phyloP scores from a whole-genome alignment of 2,329 filamentous ascomycete species.

The Zymoseptoria tritici region DNA sequence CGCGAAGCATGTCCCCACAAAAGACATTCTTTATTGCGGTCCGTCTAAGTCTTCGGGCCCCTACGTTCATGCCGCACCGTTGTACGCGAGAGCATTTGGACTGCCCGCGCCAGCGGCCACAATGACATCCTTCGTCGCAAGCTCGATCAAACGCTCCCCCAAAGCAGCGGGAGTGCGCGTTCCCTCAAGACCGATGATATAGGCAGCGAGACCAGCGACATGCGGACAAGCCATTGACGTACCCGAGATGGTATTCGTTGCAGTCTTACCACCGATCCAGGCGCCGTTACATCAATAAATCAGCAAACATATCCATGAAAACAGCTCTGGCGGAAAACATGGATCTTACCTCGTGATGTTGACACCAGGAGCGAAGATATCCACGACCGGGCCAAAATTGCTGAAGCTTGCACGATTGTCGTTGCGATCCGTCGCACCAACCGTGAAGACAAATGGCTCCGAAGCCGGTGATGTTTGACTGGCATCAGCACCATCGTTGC shows the following conservation, averaged over 20 bases:
- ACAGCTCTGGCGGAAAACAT: no score
- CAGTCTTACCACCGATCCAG: conserved; percentile 40
- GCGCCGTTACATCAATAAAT: conserved; percentile 15
- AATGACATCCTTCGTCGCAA: conserved; percentile 11
- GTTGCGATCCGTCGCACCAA: conserved; percentile 30
- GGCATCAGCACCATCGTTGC: conserved; percentile 29
- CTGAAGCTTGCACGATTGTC: conserved; percentile 33
- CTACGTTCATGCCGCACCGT: background rate
- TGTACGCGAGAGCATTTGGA: conserved; percentile 6
- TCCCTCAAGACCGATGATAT: conserved; percentile 17
- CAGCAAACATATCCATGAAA: no score
- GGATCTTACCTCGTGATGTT: conserved; percentile 36
- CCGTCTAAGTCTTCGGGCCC: background rate
- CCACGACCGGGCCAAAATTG: conserved; percentile 34
- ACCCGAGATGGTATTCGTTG: conserved; percentile 43
- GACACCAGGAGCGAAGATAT: conserved; percentile 43
- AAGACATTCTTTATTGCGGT: background rate
- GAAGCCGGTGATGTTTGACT: conserved; percentile 29
- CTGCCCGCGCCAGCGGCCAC: conserved; percentile 3
- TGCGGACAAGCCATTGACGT: conserved; percentile 37
- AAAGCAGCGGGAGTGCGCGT: conserved; percentile 10
- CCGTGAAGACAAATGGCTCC: conserved; percentile 25
- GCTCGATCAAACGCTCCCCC: conserved; percentile 7
- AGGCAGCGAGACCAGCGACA: conserved; percentile 23
- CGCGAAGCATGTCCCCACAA: no score